Conservation (phyloP, 2,329 filamentous ascomycete genomes). For the Periglandula ipomoeae region DNA sequence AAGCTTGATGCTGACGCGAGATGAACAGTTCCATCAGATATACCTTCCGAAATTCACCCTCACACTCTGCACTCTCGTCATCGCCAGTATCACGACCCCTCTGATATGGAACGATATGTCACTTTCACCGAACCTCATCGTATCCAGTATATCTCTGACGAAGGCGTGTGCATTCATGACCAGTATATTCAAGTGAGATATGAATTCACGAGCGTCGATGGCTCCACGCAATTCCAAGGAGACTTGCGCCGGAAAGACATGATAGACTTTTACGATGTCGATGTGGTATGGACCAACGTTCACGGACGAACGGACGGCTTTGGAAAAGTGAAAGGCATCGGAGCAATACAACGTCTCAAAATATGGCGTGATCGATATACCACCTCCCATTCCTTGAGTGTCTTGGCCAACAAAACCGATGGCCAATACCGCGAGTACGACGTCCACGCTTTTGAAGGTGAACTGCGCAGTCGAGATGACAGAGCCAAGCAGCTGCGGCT, state of each 20-base stretch:
- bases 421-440: constrained; percentile 39
- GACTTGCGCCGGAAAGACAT: constrained; percentile 38
- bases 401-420: constrained; percentile 38
- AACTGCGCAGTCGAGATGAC: constrained; percentile 37
- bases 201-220: constrained; percentile 39
- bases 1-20: neutral
- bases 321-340: constrained; percentile 40
- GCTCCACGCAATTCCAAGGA: constrained; percentile 39
- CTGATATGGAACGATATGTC: constrained; percentile 39
- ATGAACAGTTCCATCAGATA: constrained; percentile 33
- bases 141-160: constrained; percentile 36
- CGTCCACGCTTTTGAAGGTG: constrained; percentile 37
- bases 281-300: constrained; percentile 42
- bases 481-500: constrained; percentile 35
- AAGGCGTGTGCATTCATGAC: constrained; percentile 38
- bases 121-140: constrained; percentile 39
- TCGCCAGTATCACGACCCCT: constrained; percentile 39
- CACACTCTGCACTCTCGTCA: constrained; percentile 42
- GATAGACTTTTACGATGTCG: constrained; percentile 41
- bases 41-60: constrained; percentile 35
- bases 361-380: constrained; percentile 41
- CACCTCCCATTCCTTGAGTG: constrained; percentile 36
- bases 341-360: constrained; percentile 42
- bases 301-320: constrained; percentile 40
- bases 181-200: constrained; percentile 39